Percentiles rank a stretch among this genome's conserved stretches.
Conservation (phyloP, 805 yeast genomes). For the Helenozyma baotianmanensis region DNA sequence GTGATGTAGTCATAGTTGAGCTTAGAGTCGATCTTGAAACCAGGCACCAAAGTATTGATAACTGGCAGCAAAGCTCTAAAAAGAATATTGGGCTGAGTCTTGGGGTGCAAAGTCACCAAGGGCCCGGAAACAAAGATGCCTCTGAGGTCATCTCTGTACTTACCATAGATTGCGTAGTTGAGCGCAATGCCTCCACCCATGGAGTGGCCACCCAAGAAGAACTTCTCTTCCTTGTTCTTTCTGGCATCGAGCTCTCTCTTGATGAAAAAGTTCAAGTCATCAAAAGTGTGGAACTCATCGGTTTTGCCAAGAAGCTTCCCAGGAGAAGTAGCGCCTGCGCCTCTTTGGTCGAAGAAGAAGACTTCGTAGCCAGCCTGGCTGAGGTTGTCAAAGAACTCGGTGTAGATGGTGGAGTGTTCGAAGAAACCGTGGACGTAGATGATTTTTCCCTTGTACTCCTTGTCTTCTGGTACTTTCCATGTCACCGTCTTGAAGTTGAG, state of each 20-base stretch:
- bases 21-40: conserved; percentile 49
- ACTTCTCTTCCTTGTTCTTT: conserved; percentile 27
- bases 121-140: conserved; percentile 58
- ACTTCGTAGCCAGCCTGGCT: conserved; percentile 54
- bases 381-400: conserved; percentile 50
- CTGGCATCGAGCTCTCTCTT: conserved; percentile 37
- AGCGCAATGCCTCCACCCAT: conserved; percentile 78
- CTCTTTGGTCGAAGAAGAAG: conserved; percentile 71
- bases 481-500: conserved; percentile 38
- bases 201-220: conserved; percentile 63
- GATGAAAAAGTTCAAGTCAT: conserved; percentile 58
- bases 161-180: conserved; percentile 59
- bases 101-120: conserved; percentile 52
- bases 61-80: conserved; percentile 40
- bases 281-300: conserved; percentile 50
- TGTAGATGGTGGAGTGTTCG: conserved; percentile 50
- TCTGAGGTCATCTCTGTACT: conserved; percentile 39
- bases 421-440: conserved; percentile 69
- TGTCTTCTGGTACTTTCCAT: conserved; percentile 35
- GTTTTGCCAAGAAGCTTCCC: conserved; percentile 52
- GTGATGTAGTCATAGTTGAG: conserved; percentile 54
- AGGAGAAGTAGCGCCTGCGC: conserved; percentile 63
- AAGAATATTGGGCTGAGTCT: conserved; percentile 49
- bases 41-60: conserved; percentile 39
- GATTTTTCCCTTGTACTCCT: conserved; percentile 46